Evolutionary conservation across 2,329 filamentous ascomycete genomes (phyloP).

Genomic region (Fusarium sp.): DNA sequence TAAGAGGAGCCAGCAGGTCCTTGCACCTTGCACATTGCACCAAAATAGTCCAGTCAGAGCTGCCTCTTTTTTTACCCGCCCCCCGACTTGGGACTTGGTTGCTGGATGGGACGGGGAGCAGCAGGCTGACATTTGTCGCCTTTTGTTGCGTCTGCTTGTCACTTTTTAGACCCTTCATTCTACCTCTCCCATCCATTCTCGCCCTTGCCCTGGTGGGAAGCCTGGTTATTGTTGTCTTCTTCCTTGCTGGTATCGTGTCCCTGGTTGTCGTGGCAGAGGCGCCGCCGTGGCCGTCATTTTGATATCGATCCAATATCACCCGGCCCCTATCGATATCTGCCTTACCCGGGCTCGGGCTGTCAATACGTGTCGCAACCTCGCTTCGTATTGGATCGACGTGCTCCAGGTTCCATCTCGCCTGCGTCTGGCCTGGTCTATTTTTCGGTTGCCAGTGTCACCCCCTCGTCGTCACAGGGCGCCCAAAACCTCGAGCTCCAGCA

Average conservation of each 20-base stretch:
- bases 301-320: conserved; percentile 26
- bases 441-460: conserved; percentile 33
- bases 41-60: conserved; percentile 35
- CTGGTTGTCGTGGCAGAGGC: conserved; percentile 14
- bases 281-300: conserved; percentile 18
- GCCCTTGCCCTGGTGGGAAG: conserved; percentile 10
- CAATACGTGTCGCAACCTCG: conserved; percentile 33
- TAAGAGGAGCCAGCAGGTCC: conserved; percentile 30
- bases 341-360: conserved; percentile 20
- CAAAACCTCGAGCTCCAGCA: conserved; percentile 20
- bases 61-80: conserved; percentile 31
- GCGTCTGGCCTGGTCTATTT: conserved; percentile 19
- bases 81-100: conserved; percentile 37
- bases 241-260: conserved; percentile 15
- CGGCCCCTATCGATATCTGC: conserved; percentile 23
- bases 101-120: conserved; percentile 20
- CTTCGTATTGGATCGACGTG: conserved; percentile 25
- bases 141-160: conserved; percentile 37
- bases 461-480: conserved; percentile 30
- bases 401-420: conserved; percentile 31
- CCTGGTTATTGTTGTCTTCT: conserved; percentile 16
- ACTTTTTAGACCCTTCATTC: conserved; percentile 27
- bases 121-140: conserved; percentile 32
- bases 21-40: conserved; percentile 16
- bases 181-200: conserved; percentile 26